These are phyloP conservation scores for Sclerotinia minor DNA, from an alignment of 2,329 filamentous ascomycete genomes.

Conservation along the genomic window DNA sequence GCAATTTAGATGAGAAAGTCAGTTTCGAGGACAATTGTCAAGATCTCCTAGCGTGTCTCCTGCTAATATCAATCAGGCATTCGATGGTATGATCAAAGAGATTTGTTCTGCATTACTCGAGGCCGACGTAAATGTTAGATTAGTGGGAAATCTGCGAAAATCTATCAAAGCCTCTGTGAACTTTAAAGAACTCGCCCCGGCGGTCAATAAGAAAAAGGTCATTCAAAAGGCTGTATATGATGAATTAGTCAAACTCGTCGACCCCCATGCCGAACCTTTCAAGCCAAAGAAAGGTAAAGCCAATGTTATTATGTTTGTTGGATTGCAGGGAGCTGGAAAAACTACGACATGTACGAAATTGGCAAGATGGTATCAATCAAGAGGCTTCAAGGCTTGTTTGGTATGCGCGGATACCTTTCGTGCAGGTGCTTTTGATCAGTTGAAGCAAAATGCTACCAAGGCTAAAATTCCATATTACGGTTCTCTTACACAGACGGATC, in stretches of 20 bases:
- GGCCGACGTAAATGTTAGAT: slow-evolving; percentile 94
- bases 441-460: slow-evolving; percentile 98
- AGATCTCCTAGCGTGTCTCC: slow-evolving; percentile 7
- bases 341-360: slow-evolving; percentile 98
- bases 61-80: slow-evolving; percentile 63
- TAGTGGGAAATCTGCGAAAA: slow-evolving; percentile 87
- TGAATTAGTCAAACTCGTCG: slow-evolving; percentile 91
- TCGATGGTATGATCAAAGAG: slow-evolving; percentile 97
- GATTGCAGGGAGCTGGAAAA: slow-evolving; percentile 95
- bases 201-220: slow-evolving; percentile 96
- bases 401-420: slow-evolving; percentile 99
- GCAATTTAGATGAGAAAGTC: slow-evolving; percentile 95
- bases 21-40: slow-evolving; percentile 29
- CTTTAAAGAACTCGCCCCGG: slow-evolving; percentile 87
- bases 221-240: slow-evolving; percentile 99
- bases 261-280: slow-evolving; percentile 93
- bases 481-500: slow-evolving; percentile 93
- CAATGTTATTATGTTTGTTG: slow-evolving; percentile 99
- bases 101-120: slow-evolving; percentile 94
- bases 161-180: slow-evolving; percentile 90
- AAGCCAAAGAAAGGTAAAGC: slow-evolving; percentile 94
- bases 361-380: slow-evolving; percentile 88
- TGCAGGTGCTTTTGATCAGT: slow-evolving; percentile 94
- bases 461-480: slow-evolving; percentile 99
- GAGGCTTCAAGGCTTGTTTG: slow-evolving; percentile 88